Evolutionary conservation across 1,139 yeast species (phyloP).

Genomic region (Sugiyamaella paludigena): DNA sequence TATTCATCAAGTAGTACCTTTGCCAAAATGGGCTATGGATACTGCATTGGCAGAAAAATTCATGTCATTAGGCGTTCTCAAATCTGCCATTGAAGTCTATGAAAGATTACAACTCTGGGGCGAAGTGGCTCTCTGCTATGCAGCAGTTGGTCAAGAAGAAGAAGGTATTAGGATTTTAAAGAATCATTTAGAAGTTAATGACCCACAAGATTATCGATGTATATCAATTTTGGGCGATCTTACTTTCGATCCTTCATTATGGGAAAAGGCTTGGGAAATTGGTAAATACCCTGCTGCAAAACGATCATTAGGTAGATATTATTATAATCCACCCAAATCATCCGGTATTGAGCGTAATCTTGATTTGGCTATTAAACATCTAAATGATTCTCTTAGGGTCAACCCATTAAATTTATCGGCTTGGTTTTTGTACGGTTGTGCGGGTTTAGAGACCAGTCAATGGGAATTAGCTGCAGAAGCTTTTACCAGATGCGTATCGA

Average conservation of each 20-base stretch:
- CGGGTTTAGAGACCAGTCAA: slow-evolving; percentile 73
- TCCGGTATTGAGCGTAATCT: slow-evolving; percentile 55
- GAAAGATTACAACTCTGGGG: slow-evolving; percentile 72
- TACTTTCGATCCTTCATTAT: slow-evolving; percentile 66
- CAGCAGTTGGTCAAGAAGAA: slow-evolving; percentile 73
- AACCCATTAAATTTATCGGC: slow-evolving; percentile 80
- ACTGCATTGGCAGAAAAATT: slow-evolving; percentile 79
- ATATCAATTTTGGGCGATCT: slow-evolving; percentile 85
- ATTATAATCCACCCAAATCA: slow-evolving; percentile 60
- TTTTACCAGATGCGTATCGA: slow-evolving; percentile 82
- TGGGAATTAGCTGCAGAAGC: slow-evolving; percentile 87
- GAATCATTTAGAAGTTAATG: slow-evolving; percentile 47
- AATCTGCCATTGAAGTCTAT: slow-evolving; percentile 87
- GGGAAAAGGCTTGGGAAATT: slow-evolving; percentile 86
- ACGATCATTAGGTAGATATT: slow-evolving; percentile 72
- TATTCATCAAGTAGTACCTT: slow-evolving; percentile 69
- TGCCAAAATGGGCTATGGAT: slow-evolving; percentile 88
- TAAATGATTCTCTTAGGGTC: slow-evolving; percentile 69
- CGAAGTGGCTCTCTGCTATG: slow-evolving; percentile 89
- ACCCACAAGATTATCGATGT: slow-evolving; percentile 81
- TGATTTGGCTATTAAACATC: slow-evolving; percentile 57
- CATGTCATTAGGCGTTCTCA: slow-evolving; percentile 79
- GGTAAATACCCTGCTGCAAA: slow-evolving; percentile 85
- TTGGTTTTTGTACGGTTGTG: slow-evolving; percentile 92
- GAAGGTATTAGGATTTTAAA: slow-evolving; percentile 62